Base-by-base conservation (phyloP, 495 filamentous ascomycete species). In the Hypoxylon rickii region DNA sequence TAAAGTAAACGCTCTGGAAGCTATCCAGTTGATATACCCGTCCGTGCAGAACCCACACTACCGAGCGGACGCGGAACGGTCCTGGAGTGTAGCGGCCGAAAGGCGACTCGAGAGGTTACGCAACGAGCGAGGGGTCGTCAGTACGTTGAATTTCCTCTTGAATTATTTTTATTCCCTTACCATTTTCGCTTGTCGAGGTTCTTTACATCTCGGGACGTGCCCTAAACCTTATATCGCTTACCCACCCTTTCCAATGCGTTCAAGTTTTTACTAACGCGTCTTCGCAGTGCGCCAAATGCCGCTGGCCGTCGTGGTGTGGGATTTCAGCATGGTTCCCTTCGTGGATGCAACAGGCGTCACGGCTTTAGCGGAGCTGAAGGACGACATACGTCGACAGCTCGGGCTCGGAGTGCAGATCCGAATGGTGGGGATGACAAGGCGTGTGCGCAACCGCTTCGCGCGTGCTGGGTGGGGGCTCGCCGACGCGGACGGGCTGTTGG, bases 81-180 rank as follows among this genome's bases (percentile, higher is more conserved):
- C 66, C 39, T 82, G 79, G 79, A 76, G 72, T 22, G 77, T 78
- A 7, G 66, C 70, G 0, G 72, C 72, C 6, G 72, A 70, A 50
- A 61, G 34, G 3, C 45, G 61, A 2, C 58, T 76, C 3, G 64
- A 46, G 44, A 51, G 57, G 7, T 55, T 77, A 11, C 70, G 75
- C 2, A 31, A 12, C 19, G 34, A 44, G 39, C 51, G 60, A 2
- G 55, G 54, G 7, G 31, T 69, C 46, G 53, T 51, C 8, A 29
- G 24, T 29, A 29, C 10, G 24, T 29, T 29, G 10, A 10, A 4
- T 10, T 29, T 4, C 24, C 24, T 29, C n/a, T n/a, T n/a, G n/a
- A n/a, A n/a, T n/a, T n/a, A n/a, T n/a, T n/a, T n/a, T n/a, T n/a
- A n/a, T n/a, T n/a, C n/a, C n/a, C n/a, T n/a, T n/a, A n/a, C n/a